Evolutionary conservation across 306 rosid species (phyloP).

Genomic region (Urtica urens): DNA sequence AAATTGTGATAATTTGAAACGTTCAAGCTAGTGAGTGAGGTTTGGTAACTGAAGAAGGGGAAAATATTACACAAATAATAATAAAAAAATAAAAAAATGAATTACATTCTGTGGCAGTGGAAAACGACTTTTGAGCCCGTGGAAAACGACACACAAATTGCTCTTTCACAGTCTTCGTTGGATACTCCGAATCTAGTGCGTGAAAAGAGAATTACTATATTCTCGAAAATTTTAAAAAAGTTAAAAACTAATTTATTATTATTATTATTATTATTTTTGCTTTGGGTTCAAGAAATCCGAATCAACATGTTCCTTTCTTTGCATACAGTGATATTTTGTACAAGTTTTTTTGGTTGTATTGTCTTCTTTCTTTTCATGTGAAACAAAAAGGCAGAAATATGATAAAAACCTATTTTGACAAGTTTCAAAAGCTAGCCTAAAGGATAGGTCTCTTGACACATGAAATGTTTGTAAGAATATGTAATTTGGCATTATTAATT

Average conservation of each 20-base stretch:
- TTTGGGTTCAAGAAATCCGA: background rate
- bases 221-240: background rate
- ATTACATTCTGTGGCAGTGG: background rate
- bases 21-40: background rate
- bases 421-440: background rate
- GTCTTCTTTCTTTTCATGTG: background rate
- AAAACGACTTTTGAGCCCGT: constrained; percentile 1
- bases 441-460: background rate
- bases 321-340: background rate
- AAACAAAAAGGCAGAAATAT: too few relatives aligned
- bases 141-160: constrained; percentile 4
- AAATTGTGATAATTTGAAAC: background rate
- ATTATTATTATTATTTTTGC: too few relatives aligned
- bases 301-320: background rate
- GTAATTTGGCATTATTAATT: background rate
- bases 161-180: background rate
- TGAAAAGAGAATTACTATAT: background rate
- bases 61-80: too few relatives aligned
- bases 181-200: constrained; percentile 9
- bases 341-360: background rate
- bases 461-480: background rate
- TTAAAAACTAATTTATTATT: background rate
- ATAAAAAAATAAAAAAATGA: background rate
- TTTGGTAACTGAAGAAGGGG: constrained; percentile 3
- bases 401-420: background rate